Evolutionary conservation across 2,329 filamentous ascomycete species (phyloP).

Genomic region (Ophiostoma fasciatum): DNA sequence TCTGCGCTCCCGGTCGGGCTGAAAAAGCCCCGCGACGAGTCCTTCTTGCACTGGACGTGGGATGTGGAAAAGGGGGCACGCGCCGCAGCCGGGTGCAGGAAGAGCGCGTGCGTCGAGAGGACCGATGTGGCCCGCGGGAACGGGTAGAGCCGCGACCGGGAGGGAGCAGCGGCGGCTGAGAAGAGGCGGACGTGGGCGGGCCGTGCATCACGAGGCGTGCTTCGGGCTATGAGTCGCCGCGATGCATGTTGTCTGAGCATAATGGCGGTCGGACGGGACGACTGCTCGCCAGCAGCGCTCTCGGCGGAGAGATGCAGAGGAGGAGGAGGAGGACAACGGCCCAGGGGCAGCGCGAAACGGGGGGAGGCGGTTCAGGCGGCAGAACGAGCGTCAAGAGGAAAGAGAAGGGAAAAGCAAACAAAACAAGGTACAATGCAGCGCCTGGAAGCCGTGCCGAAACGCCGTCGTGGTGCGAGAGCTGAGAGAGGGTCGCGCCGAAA

Average conservation of each 20-base stretch:
- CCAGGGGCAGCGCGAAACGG: too few relatives aligned
- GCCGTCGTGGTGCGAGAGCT: not conserved
- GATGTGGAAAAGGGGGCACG: constrained; percentile 12
- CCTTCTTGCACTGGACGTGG: constrained; percentile 8
- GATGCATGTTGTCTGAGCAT: constrained; percentile 13
- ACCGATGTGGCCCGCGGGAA: not conserved
- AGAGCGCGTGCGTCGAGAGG: not conserved
- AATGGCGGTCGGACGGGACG: constrained; percentile 1
- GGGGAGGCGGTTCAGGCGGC: too few relatives aligned
- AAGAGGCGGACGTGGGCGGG: constrained; percentile 4
- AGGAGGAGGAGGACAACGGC: not conserved
- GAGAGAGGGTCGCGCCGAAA: not conserved
- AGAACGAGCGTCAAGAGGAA: not conserved
- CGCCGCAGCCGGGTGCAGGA: too few relatives aligned
- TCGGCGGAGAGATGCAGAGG: constrained; percentile 4
- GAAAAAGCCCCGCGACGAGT: constrained; percentile 12
- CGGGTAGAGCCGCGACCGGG: too few relatives aligned
- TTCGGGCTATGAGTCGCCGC: constrained; percentile 8
- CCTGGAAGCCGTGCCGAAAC: constrained; percentile 2
- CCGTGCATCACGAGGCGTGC: not conserved
- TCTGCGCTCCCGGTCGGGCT: constrained; percentile 4
- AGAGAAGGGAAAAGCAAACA: not conserved
- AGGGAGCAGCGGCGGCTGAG: too few relatives aligned
- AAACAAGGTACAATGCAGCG: not conserved
- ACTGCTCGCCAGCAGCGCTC: constrained; percentile 1